Conservation (phyloP, 73 alveolate species). For the Breviolum minutum region DNA sequence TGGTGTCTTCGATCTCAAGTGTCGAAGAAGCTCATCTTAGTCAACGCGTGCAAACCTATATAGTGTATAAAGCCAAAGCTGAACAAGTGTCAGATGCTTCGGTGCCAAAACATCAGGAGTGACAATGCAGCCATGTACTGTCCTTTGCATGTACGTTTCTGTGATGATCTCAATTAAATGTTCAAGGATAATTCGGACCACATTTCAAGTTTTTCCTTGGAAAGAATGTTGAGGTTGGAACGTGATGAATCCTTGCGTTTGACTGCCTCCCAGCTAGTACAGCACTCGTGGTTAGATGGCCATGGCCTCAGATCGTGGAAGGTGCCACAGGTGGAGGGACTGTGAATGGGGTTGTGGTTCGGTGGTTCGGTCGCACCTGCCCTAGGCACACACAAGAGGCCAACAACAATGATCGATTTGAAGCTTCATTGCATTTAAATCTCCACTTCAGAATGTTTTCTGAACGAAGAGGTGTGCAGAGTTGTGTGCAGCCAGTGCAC, state of each 20-base stretch:
- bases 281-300: slow-evolving; percentile 53
- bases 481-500: neutral
- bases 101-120: neutral
- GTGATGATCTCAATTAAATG: neutral
- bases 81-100: neutral
- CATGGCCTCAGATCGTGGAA: neutral
- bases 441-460: too few species aligned
- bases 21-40: neutral
- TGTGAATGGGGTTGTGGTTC: neutral
- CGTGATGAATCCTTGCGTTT: slow-evolving; percentile 25
- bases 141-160: neutral
- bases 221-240: neutral
- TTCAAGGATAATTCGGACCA: neutral
- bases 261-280: slow-evolving; percentile 7
- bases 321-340: neutral
- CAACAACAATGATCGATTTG: neutral
- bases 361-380: neutral
- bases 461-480: neutral
- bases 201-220: neutral
- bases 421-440: neutral
- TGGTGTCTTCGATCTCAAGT: neutral
- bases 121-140: neutral
- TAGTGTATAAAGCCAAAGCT: neutral
- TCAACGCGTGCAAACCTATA: neutral
- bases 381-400: slow-evolving; percentile 17